Evolutionary conservation across 1,284 basidiomycete genomes (phyloP), one percentile per base, ranked within the genome.

Genomic region (Taiwanofungus camphoratus): DNA sequence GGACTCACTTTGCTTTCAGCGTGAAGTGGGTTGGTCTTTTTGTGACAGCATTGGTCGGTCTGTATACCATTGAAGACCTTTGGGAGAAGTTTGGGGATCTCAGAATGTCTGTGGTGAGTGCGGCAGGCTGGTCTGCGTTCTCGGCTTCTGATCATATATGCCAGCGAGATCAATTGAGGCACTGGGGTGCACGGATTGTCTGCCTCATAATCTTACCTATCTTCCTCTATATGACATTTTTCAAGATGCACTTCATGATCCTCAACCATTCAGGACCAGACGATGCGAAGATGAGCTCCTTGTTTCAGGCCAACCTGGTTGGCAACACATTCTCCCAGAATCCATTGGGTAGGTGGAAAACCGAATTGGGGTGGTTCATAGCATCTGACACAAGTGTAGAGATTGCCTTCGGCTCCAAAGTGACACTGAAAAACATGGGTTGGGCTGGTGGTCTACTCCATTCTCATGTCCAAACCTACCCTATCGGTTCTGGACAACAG

Each of bases 21-120:
- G 87, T 99, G 54, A 99, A 99, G 69, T 89, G 92, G 86, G 82
- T 99, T 36, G 96, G 95, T 29, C 73, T 98, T 24, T 99, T 99
- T 60, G 92, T 90, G 43, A 98, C 92, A 1, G 87, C 91, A 3
- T 72, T 99, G 38, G 92, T 98, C 24, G 95, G 96, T 26, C 66
- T 96, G 3, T 98, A 99, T 67, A 99, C 96, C 0, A 80, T 97
- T 47, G 94, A 98, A 63, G 96, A 99, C 60, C 79, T 99, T 3
- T 99, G 95, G 95, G 87, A 94, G 41, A 98, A 98, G 66, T 94
- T 98, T 63, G 96, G 96, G 11, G 95, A 99, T 62, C 70, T 97
- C 8, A 83, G 79, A 53, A 94, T 99, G 89, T 78, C 92, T 29
- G 73, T 82, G 42, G 91, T 93, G 65, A 53, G 87, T 69, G 7